Evolutionary conservation across 2,329 filamentous ascomycete genomes (phyloP).

Genomic region (Cadophora luteo-olivacea): DNA sequence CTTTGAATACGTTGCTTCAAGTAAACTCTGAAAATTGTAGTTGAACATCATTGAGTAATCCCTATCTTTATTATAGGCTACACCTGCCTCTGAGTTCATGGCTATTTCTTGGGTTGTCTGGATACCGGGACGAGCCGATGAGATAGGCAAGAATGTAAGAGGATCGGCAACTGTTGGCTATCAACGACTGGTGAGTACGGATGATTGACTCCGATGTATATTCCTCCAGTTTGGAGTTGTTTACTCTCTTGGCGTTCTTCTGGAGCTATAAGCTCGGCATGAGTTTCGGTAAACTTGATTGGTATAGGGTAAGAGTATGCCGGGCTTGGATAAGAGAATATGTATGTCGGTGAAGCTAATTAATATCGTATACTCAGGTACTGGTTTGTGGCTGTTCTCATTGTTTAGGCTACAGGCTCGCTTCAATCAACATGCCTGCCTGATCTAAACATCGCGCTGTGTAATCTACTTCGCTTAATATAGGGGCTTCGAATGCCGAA

Average conservation of each 20-base stretch:
- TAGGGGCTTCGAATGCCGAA: not conserved
- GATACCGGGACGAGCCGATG: not conserved
- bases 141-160: not conserved
- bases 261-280: not conserved
- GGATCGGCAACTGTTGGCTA: not conserved
- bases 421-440: not conserved
- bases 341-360: not conserved
- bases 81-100: not conserved
- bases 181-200: not conserved
- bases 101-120: not conserved
- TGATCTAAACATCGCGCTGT: not conserved
- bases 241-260: not conserved
- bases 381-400: not conserved
- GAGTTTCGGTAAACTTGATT: not conserved
- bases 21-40: not conserved
- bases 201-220: not conserved
- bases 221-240: not conserved
- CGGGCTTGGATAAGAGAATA: not conserved
- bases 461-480: not conserved
- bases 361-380: not conserved
- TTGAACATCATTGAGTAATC: not conserved
- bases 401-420: not conserved
- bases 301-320: not conserved
- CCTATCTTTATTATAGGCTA: not conserved
- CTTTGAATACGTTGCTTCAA: not conserved